Base-by-base conservation (phyloP, 2,329 filamentous ascomycete genomes). In the Ceratocystiopsis brevicomis region DNA sequence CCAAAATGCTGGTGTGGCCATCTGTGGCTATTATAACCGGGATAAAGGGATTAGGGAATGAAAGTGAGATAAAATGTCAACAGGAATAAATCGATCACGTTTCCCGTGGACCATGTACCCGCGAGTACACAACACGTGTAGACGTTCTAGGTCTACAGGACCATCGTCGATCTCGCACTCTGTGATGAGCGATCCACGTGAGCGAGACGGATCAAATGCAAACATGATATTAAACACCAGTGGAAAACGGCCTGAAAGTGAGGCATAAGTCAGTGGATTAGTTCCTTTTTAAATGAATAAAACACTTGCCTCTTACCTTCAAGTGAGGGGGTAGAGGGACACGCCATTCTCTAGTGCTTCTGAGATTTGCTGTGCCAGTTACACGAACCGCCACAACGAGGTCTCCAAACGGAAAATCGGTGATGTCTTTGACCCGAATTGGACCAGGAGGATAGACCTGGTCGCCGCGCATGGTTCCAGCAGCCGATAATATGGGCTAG, bases 41-140 rank as follows among this genome's bases (percentile, higher is more conserved):
- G n/a, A 35, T 2, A 18, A 1, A n/a, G 14, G 33, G 16, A n/a
- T 21, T 4, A 34, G 13, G 35, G 37, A 21, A 35, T 15, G 2
- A 2, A 35, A 37, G 15, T 10, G n/a, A 37, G 40, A 4, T 9
- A 32, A 17, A 38, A 33, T 6, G 10, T 25, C 4, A 4, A 21
- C 19, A 21, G 19, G 19, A 21, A 21, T 21, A 21, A 21, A 21
- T 21, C 4, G 46, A 53, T 43, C 46, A 67, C 65, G 65, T 58
- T 88, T 90, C 17, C 86, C 86, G 34, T 83, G 73, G 4, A 72
- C 79, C 85, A 94, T 93, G 56, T 94, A 95, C 0, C 83, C 85
- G 44, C 86, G 66, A 0, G 86, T 95, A 10, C 78, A 80, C 3
- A 94, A 64, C 0, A 70, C 68, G 54, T 93, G 94, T 35, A 73